phyloP scores from a whole-genome alignment of 2,329 filamentous ascomycete species.

The Chaetothyriales sp. region DNA sequence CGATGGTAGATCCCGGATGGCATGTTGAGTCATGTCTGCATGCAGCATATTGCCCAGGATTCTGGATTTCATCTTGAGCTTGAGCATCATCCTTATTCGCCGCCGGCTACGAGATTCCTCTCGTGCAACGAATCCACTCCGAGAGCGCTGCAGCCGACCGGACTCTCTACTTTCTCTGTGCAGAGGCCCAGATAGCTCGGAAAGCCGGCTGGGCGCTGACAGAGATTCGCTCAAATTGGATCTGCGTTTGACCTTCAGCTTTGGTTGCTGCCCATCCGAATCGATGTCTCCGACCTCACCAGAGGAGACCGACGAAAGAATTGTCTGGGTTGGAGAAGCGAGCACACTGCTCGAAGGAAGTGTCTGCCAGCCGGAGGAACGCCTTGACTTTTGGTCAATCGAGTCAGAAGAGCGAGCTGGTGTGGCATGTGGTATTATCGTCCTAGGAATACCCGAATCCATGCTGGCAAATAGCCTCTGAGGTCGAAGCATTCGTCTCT shows the following conservation, averaged over 20 bases:
- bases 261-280: conserved; percentile 7
- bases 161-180: neutral
- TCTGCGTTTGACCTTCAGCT: conserved; percentile 9
- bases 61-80: conserved; percentile 8
- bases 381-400: neutral
- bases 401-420: neutral
- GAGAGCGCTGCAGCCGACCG: conserved; percentile 7
- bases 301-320: conserved; percentile 10
- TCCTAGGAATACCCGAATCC: conserved; percentile 8
- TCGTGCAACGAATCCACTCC: conserved; percentile 10
- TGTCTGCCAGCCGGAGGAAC: conserved; percentile 15
- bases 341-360: conserved; percentile 12
- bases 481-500: conserved; percentile 11
- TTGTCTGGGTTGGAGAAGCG: conserved; percentile 1
- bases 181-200: neutral
- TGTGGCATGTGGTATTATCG: neutral
- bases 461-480: conserved; percentile 16
- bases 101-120: conserved; percentile 9
- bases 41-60: neutral
- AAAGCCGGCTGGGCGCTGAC: neutral
- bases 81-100: conserved; percentile 10
- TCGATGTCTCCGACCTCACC: conserved; percentile 16
- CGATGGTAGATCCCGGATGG: neutral
- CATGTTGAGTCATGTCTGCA: neutral
- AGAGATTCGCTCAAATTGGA: conserved; percentile 5